Evolutionary conservation across 768 basidiomycete species (phyloP).

Genomic region (Cystobasidium tubakii): DNA sequence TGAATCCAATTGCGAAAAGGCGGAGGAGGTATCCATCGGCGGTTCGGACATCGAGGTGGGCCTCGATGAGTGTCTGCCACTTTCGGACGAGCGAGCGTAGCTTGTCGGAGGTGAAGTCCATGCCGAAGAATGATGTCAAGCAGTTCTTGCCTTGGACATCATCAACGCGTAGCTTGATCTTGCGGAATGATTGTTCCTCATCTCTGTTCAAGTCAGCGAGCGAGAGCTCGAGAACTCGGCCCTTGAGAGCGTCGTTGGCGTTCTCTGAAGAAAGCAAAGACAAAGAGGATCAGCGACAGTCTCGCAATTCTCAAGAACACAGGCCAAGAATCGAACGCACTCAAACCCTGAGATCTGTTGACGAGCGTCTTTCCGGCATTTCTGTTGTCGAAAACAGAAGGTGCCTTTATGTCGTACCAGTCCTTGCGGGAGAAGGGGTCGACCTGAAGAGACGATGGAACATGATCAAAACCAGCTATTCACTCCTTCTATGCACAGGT

Average conservation of each 20-base stretch:
- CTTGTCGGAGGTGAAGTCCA: constrained; percentile 99
- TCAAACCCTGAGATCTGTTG: constrained; percentile 95
- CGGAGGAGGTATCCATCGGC: constrained; percentile 99
- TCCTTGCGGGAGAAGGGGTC: constrained; percentile 99
- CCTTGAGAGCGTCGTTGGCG: constrained; percentile 95
- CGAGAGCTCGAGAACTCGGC: constrained; percentile 91
- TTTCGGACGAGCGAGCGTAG: constrained; percentile 98
- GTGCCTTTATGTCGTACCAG: constrained; percentile 99
- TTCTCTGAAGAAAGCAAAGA: constrained; percentile 62
- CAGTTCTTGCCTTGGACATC: constrained; percentile 97
- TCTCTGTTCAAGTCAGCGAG: constrained; percentile 98
- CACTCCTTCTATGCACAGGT: no score
- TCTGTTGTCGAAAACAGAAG: constrained; percentile 90
- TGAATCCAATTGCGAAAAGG: constrained; percentile 98
- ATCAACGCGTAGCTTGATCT: constrained; percentile 80
- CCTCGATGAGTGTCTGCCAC: constrained; percentile 99
- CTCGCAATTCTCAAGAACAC: no score
- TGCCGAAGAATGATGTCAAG: constrained; percentile 99
- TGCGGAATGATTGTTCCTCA: constrained; percentile 98
- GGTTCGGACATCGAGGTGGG: constrained; percentile 96
- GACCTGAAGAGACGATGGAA: constrained; percentile 51
- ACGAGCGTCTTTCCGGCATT: constrained; percentile 98
- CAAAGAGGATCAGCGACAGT: no score
- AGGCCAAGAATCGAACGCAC: no score
- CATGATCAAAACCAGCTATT: neutral